These are phyloP conservation scores for Kwoniella shandongensis DNA, from an alignment of 768 basidiomycete species.

Conservation along the genomic window DNA sequence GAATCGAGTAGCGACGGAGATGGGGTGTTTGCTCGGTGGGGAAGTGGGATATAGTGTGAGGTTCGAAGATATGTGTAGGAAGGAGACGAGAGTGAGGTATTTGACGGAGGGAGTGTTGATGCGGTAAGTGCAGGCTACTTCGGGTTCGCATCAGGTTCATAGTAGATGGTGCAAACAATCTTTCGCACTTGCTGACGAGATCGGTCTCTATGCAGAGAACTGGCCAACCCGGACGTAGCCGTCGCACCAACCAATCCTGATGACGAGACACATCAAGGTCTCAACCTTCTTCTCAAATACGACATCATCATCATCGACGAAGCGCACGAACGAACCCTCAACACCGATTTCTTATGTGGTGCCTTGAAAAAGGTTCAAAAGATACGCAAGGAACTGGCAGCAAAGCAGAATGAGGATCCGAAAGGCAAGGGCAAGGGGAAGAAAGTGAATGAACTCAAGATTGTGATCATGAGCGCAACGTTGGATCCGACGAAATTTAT, in stretches of 20 bases:
- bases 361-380: slow-evolving; percentile 79
- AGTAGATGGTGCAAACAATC: too few species aligned
- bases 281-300: slow-evolving; percentile 68
- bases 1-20: slow-evolving; percentile 47
- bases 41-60: slow-evolving; percentile 52
- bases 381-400: slow-evolving; percentile 59
- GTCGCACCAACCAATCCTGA: slow-evolving; percentile 7
- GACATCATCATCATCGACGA: slow-evolving; percentile 91
- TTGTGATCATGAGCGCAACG: slow-evolving; percentile 97
- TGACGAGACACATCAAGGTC: neutral
- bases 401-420: slow-evolving; percentile 46
- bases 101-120: slow-evolving; percentile 52
- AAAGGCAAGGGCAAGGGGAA: slow-evolving; percentile 33
- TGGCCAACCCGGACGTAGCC: slow-evolving; percentile 24
- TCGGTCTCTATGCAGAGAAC: slow-evolving; percentile 33
- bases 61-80: slow-evolving; percentile 45
- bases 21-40: slow-evolving; percentile 42
- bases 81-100: slow-evolving; percentile 42
- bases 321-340: slow-evolving; percentile 91
- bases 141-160: too few species aligned
- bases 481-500: slow-evolving; percentile 94
- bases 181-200: too few species aligned
- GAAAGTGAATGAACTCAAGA: slow-evolving; percentile 69
- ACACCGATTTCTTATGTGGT: slow-evolving; percentile 90
- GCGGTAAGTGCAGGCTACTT: slow-evolving; percentile 48